Conservation (phyloP, 371 early-diverging fungal species). For the Basidiobolus heterosporus region DNA sequence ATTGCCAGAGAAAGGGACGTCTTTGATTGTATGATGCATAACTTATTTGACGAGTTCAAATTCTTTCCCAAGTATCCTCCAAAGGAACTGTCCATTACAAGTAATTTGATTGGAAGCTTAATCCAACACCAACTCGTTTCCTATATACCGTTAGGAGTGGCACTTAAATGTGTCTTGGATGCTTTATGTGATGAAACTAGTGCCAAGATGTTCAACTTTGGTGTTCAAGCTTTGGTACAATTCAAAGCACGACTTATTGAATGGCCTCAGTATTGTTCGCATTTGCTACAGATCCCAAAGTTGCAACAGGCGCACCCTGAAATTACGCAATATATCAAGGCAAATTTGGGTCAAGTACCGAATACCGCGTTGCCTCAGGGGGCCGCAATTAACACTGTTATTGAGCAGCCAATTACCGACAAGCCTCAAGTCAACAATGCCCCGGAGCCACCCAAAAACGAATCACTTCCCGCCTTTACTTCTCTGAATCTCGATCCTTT, state of each 20-base stretch:
- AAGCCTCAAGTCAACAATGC: not conserved
- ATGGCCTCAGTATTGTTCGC: conserved; percentile 77
- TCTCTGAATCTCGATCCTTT: conserved; percentile 34
- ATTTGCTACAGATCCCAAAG: conserved; percentile 59
- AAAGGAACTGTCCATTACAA: conserved; percentile 74
- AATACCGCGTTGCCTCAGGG: not conserved
- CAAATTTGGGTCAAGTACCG: conserved; percentile 4
- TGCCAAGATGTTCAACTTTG: conserved; percentile 79
- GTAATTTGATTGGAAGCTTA: conserved; percentile 71
- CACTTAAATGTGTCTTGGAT: conserved; percentile 69
- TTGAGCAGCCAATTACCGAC: not conserved
- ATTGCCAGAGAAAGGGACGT: conserved; percentile 53
- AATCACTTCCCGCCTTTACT: conserved; percentile 32
- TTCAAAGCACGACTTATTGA: conserved; percentile 68
- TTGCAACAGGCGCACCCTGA: conserved; percentile 65
- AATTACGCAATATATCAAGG: conserved; percentile 27
- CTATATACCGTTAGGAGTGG: conserved; percentile 50
- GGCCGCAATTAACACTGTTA: not conserved
- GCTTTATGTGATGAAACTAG: conserved; percentile 63
- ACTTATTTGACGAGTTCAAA: conserved; percentile 82
- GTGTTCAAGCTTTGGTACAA: conserved; percentile 65
- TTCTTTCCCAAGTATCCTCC: conserved; percentile 89
- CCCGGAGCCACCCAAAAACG: not conserved
- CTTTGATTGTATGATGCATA: conserved; percentile 68
- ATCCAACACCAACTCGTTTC: conserved; percentile 72